A percentile compares a stretch with the other conserved stretches of the same genome.
Evolutionary conservation across 495 filamentous ascomycete species (phyloP).

Genomic region (Podospora pseudocomata): DNA sequence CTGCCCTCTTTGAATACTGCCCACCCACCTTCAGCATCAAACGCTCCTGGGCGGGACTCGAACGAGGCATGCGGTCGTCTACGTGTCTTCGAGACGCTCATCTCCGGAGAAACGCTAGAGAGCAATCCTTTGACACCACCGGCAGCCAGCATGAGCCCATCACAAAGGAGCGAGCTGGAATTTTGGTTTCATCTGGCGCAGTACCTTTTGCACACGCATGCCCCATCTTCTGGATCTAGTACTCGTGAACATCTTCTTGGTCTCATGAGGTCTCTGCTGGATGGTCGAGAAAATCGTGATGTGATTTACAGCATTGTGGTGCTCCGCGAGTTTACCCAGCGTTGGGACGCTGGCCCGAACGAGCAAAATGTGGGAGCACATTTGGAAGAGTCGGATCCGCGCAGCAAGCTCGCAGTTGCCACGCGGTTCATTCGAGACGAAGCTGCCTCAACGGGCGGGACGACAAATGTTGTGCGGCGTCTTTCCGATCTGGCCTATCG

Average conservation of each 20-base stretch:
- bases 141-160: constrained; percentile 47
- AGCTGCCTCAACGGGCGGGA: constrained; percentile 61
- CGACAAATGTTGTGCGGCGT: constrained; percentile 76
- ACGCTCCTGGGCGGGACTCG: constrained; percentile 46
- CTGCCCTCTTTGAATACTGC: constrained; percentile 28
- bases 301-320: constrained; percentile 86
- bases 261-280: constrained; percentile 62
- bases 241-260: constrained; percentile 59
- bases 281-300: constrained; percentile 82
- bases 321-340: constrained; percentile 66
- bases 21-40: constrained; percentile 3
- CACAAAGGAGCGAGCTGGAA: constrained; percentile 60
- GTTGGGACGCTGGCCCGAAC: constrained; percentile 61
- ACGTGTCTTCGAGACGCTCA: constrained; percentile 67
- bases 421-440: constrained; percentile 78
- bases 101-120: constrained; percentile 63
- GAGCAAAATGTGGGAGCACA: constrained; percentile 55
- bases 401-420: constrained; percentile 72
- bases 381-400: constrained; percentile 65
- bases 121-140: constrained; percentile 54
- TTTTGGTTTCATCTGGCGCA: constrained; percentile 78
- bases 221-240: constrained; percentile 44
- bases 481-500: constrained; percentile 65
- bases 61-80: constrained; percentile 62
- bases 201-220: constrained; percentile 65